Evolutionary conservation across 345 rosid species (phyloP).

Genomic region (Gossypium arboreum): DNA sequence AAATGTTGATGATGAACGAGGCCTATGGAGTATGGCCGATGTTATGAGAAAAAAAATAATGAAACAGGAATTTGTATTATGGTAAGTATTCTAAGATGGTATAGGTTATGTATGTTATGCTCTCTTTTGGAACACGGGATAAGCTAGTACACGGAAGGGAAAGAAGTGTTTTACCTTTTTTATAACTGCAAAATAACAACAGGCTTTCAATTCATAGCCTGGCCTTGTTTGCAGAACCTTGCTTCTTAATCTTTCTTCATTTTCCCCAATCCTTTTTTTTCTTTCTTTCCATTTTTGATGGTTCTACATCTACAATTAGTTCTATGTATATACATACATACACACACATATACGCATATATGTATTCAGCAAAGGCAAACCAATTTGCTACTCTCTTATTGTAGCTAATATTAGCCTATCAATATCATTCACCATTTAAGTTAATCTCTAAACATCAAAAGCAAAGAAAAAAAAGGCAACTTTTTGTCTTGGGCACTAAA

Average conservation of each 20-base stretch:
- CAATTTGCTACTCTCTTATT: too few relatives aligned
- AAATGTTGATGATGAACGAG: neutral
- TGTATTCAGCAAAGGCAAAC: too few relatives aligned
- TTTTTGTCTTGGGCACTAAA: too few relatives aligned
- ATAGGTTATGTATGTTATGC: neutral
- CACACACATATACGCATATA: too few relatives aligned
- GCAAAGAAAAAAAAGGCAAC: too few relatives aligned
- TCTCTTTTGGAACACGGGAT: neutral
- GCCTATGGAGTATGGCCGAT: neutral
- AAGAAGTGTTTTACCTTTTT: too few relatives aligned
- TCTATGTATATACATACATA: too few relatives aligned
- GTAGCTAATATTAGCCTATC: too few relatives aligned
- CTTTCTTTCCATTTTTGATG: neutral
- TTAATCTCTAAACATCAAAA: too few relatives aligned
- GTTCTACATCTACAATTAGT: neutral
- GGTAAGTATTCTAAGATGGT: constrained; percentile 2
- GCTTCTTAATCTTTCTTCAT: neutral
- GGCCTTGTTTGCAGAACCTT: neutral
- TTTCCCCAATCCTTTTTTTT: neutral
- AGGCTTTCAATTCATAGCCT: neutral
- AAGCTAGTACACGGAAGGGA: too few relatives aligned
- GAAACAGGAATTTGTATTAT: neutral
- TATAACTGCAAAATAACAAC: too few relatives aligned
- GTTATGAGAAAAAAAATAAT: neutral
- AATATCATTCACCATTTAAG: too few relatives aligned